Evolutionary conservation across 2,329 filamentous ascomycete species (phyloP).

Genomic region (Penicillium sp.): DNA sequence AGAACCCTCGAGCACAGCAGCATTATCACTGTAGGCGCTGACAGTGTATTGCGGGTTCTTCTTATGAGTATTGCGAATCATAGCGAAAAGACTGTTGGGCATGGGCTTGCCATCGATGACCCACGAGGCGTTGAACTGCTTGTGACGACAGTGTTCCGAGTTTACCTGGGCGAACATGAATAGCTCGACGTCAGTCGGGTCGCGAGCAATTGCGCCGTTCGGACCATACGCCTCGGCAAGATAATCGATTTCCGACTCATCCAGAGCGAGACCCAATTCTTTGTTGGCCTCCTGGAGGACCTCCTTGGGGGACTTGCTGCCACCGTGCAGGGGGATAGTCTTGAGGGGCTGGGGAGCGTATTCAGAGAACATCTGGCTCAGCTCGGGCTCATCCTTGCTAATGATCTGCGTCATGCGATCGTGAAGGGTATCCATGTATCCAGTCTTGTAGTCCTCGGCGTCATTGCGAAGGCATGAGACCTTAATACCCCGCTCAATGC

Average conservation of each 20-base stretch:
- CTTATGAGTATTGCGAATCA: slow-evolving; percentile 93
- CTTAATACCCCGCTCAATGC: slow-evolving; percentile 81
- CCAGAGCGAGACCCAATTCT: slow-evolving; percentile 76
- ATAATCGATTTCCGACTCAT: slow-evolving; percentile 86
- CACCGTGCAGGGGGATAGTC: slow-evolving; percentile 68
- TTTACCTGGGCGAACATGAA: slow-evolving; percentile 99
- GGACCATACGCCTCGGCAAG: slow-evolving; percentile 76
- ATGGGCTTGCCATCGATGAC: slow-evolving; percentile 83
- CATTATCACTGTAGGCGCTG: slow-evolving; percentile 96
- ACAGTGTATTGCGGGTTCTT: slow-evolving; percentile 74
- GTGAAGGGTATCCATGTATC: slow-evolving; percentile 64
- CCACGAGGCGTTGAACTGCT: slow-evolving; percentile 97
- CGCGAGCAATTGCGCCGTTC: slow-evolving; percentile 53
- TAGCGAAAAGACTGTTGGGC: slow-evolving; percentile 78
- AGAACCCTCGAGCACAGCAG: slow-evolving; percentile 78
- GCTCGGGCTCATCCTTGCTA: slow-evolving; percentile 60
- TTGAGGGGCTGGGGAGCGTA: slow-evolving; percentile 61
- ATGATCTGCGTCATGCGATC: slow-evolving; percentile 96
- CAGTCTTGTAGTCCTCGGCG: slow-evolving; percentile 55
- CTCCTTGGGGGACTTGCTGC: slow-evolving; percentile 61
- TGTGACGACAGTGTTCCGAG: slow-evolving; percentile 84
- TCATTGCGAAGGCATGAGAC: slow-evolving; percentile 60
- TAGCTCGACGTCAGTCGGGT: slow-evolving; percentile 85
- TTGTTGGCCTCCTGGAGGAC: slow-evolving; percentile 79
- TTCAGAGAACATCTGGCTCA: slow-evolving; percentile 75